A percentile compares a stretch with the other conserved stretches of the same genome.
These are phyloP conservation scores for Hypocreales sp. DNA, from an alignment of 2,329 filamentous ascomycete genomes.

Conservation along the genomic window DNA sequence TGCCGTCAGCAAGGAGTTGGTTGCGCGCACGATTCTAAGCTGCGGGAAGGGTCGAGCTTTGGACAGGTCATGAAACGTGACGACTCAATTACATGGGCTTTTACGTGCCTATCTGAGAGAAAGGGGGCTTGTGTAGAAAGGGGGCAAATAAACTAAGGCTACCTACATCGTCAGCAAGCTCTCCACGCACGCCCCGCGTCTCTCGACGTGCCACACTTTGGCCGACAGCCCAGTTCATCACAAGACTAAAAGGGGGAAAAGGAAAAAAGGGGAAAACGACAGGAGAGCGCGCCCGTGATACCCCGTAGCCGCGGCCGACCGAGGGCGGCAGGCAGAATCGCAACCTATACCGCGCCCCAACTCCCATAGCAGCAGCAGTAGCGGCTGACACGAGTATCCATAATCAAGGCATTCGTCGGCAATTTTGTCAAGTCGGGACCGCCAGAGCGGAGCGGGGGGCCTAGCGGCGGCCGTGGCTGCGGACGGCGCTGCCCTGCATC, in stretches of 20 bases:
- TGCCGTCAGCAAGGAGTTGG: too few relatives aligned
- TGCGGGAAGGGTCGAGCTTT: too few relatives aligned
- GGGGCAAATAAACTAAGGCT: too few relatives aligned
- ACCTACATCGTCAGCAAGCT: too few relatives aligned
- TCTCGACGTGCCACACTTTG: too few relatives aligned
- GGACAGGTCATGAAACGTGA: slow-evolving; percentile 25
- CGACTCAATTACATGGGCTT: slow-evolving; percentile 31
- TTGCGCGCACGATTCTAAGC: too few relatives aligned
- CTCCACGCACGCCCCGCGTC: too few relatives aligned
- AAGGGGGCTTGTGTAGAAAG: too few relatives aligned
- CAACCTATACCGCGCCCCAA: neutral
- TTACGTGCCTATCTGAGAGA: slow-evolving; percentile 21
- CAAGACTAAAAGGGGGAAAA: slow-evolving; percentile 13
- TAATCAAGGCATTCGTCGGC: slow-evolving; percentile 16
- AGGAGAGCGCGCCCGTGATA: slow-evolving; percentile 1
- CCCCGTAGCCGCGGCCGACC: neutral
- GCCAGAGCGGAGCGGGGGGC: slow-evolving; percentile 13
- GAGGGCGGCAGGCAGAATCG: neutral
- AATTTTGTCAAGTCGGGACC: slow-evolving; percentile 19
- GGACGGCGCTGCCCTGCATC: slow-evolving; percentile 80
- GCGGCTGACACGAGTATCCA: slow-evolving; percentile 14
- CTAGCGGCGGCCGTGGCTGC: slow-evolving; percentile 88
- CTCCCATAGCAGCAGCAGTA: slow-evolving; percentile 6
- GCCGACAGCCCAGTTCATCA: too few relatives aligned
- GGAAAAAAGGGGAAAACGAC: slow-evolving; percentile 10